A percentile compares a stretch with the other conserved stretches of the same genome.
Evolutionary conservation across 441 rosid genomes (phyloP).

Genomic region (Gossypium gossypioides): DNA sequence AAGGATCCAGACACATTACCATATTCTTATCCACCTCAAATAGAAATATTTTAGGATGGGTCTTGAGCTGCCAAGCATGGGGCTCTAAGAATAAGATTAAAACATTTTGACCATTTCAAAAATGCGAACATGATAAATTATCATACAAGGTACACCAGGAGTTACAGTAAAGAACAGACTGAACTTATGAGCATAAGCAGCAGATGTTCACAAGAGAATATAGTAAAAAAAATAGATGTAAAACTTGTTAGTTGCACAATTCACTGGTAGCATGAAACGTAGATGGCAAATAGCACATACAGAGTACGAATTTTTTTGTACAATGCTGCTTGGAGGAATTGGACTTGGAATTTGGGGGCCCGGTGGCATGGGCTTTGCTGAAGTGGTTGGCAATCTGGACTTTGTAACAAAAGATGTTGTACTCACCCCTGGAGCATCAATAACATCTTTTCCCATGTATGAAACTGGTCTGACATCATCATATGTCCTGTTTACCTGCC

Average conservation of each 20-base stretch:
- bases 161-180: not conserved
- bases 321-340: constrained; percentile 33
- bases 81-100: not conserved
- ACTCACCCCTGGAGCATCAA: constrained; percentile 40
- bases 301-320: constrained; percentile 42
- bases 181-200: not conserved
- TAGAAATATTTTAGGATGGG: not conserved
- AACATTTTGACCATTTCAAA: not conserved
- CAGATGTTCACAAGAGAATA: not conserved
- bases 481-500: constrained; percentile 39
- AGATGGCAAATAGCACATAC: constrained; percentile 29
- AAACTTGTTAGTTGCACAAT: not conserved
- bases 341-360: constrained; percentile 33
- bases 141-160: not conserved
- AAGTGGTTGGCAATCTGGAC: constrained; percentile 38
- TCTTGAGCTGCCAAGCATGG: not conserved
- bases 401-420: constrained; percentile 42
- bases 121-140: not conserved
- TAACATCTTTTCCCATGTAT: constrained; percentile 46
- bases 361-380: constrained; percentile 41
- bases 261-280: not conserved
- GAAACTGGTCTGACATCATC: constrained; percentile 51
- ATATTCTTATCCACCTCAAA: not conserved
- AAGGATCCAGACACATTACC: not conserved
- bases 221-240: not conserved